Evolutionary conservation across 176 grass and related monocot genomes (phyloP), one percentile per base, ranked within the genome.

Genomic region (Avena insularis): DNA sequence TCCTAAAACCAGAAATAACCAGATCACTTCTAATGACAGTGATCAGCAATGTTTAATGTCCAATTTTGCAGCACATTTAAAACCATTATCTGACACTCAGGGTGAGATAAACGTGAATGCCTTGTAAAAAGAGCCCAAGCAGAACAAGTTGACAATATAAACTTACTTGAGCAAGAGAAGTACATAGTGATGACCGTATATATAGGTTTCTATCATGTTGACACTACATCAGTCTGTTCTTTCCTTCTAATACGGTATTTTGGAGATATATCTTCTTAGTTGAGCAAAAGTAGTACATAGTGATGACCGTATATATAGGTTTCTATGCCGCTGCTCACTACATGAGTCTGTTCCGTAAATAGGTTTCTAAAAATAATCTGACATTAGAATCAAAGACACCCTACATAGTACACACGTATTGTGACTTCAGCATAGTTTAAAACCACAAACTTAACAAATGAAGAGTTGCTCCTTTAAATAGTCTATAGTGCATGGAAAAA

Each of bases 261-360:
- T 40, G 38, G 38, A 40, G 38, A 40, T 40, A 40, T 40, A 40
- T 40, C 38, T 40, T 40, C 91, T 90, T 87, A 93, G 93, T 89
- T 98, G 96, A 75, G 87, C 86, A 92, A 98, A 95, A 88, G 88
- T 85, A 77, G 87, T 89, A 59, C 77, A 69, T 35, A 96, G 79
- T 47, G 91, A 95, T 20, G 96, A 98, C 29, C 62, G 55, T 33
- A 33, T 84, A 98, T 91, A 77, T 98, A 98, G 1, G 85, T 91
- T 73, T 91, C 92, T 63, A 98, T 88, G 62, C 85, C 94, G 80
- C 50, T 79, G 43, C 45, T 78, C 69, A 91, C 87, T 58, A 94
- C 84, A 61, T 94, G 91, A 90, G 82, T 90, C 31, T 88, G 77
- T 78, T 90, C 81, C 38, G 38, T 40, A 40, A 40, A 40, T 40